Evolutionary conservation across 2,329 filamentous ascomycete species (phyloP).

Genomic region (Reticulascus tulasneorum): DNA sequence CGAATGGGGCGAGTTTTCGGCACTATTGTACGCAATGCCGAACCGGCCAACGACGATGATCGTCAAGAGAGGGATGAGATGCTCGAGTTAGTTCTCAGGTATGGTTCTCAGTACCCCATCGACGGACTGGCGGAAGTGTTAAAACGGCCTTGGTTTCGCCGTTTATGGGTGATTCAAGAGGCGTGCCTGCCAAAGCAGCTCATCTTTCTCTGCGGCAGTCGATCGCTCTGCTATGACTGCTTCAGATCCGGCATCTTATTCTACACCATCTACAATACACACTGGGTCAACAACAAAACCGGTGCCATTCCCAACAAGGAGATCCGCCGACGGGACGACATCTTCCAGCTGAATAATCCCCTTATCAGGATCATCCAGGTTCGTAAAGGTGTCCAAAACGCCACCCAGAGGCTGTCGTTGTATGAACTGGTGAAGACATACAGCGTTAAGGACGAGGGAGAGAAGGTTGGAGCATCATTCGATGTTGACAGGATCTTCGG

Average conservation of each 20-base stretch:
- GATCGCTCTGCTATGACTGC: constrained; percentile 12
- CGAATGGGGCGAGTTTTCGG: constrained; percentile 23
- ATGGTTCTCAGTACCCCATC: no score
- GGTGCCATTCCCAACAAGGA: constrained; percentile 11
- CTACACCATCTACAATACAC: constrained; percentile 25
- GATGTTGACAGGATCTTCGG: constrained; percentile 27
- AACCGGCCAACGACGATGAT: constrained; percentile 21
- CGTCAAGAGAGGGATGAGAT: no score
- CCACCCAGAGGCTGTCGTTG: constrained; percentile 11
- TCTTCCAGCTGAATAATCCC: constrained; percentile 18
- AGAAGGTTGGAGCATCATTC: constrained; percentile 21
- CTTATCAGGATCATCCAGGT: constrained; percentile 23
- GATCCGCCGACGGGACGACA: constrained; percentile 11
- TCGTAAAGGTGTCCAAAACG: constrained; percentile 23
- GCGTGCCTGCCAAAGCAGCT: constrained; percentile 13
- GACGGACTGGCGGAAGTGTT: constrained; percentile 25
- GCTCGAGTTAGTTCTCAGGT: no score
- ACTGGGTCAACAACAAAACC: constrained; percentile 17
- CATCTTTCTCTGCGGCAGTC: constrained; percentile 13
- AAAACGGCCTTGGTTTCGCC: constrained; percentile 24
- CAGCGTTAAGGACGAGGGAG: constrained; percentile 19
- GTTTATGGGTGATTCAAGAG: constrained; percentile 32
- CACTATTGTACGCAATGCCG: constrained; percentile 17
- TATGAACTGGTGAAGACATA: constrained; percentile 25
- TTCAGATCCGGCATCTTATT: constrained; percentile 19